Percentiles rank a stretch among this genome's conserved stretches.
Evolutionary conservation across 192 early-diverging fungal genomes (phyloP).

Genomic region (Podila verticillata): DNA sequence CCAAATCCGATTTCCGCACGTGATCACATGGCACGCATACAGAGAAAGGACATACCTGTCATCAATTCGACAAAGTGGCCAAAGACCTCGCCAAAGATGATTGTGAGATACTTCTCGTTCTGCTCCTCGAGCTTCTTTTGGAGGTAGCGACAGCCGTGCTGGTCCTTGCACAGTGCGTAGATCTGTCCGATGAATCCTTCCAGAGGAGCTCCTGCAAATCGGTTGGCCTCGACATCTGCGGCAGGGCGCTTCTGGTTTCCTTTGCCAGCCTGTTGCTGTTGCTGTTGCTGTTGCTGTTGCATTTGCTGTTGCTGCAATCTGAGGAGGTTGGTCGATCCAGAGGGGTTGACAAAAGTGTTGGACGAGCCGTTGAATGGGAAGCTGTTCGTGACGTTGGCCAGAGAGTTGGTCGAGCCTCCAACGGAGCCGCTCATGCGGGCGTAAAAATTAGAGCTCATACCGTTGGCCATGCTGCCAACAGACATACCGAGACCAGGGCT

Average conservation of each 20-base stretch:
- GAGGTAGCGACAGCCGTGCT: slow-evolving; percentile 88
- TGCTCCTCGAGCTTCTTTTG: slow-evolving; percentile 89
- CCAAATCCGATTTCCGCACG: background rate
- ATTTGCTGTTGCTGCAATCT: slow-evolving; percentile 32
- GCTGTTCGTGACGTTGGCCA: slow-evolving; percentile 22
- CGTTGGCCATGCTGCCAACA: slow-evolving; percentile 31
- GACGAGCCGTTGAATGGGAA: slow-evolving; percentile 41
- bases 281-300: slow-evolving; percentile 28
- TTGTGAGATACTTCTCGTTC: slow-evolving; percentile 64
- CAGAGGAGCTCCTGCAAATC: slow-evolving; percentile 72
- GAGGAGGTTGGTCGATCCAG: slow-evolving; percentile 37
- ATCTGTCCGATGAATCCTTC: slow-evolving; percentile 80
- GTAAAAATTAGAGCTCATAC: slow-evolving; percentile 21
- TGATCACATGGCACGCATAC: background rate
- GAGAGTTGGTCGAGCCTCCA: slow-evolving; percentile 19
- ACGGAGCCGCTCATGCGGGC: slow-evolving; percentile 18
- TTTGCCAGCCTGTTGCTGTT: slow-evolving; percentile 32
- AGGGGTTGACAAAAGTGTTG: slow-evolving; percentile 23
- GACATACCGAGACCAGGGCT: slow-evolving; percentile 29
- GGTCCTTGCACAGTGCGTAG: slow-evolving; percentile 85
- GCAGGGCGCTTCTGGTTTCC: slow-evolving; percentile 44
- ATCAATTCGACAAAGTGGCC: slow-evolving; percentile 82
- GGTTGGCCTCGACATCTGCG: slow-evolving; percentile 61
- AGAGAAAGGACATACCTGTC: slow-evolving; percentile 69
- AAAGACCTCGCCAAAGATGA: slow-evolving; percentile 83